Percentiles rank a stretch among this genome's conserved stretches.
Conservation (phyloP, 306 rosid species). For the Crotalaria pallida region DNA sequence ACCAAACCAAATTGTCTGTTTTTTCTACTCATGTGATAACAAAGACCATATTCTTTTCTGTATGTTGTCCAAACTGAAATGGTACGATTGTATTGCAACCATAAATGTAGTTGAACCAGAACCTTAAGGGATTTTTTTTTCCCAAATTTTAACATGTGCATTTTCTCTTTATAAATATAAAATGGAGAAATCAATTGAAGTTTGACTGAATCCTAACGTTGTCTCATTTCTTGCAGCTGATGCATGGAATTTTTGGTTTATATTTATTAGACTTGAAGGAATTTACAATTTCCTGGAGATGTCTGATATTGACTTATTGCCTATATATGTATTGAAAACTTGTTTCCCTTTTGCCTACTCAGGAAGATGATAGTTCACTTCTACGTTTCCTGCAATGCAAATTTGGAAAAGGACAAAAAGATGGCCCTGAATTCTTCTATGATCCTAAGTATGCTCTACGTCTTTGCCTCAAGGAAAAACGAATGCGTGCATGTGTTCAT, state of each 20-base stretch:
- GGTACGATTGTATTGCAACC: not conserved
- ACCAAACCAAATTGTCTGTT: not conserved
- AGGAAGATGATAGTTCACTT: conserved; percentile 95
- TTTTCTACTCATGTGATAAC: not conserved
- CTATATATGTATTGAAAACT: not conserved
- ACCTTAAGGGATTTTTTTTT: not conserved
- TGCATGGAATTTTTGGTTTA: conserved; percentile 1
- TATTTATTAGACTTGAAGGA: conserved; percentile 6
- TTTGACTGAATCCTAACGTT: conserved; percentile 15
- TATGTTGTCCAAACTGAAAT: not conserved
- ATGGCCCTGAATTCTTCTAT: conserved; percentile 90
- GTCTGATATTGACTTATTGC: not conserved
- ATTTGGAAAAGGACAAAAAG: conserved; percentile 88
- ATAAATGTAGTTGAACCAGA: not conserved
- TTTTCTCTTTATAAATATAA: not conserved
- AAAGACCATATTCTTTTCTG: not conserved
- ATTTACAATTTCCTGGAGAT: not conserved
- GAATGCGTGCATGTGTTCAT: conserved; percentile 99
- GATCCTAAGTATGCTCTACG: conserved; percentile 98
- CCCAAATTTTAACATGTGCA: not conserved
- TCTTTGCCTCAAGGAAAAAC: conserved; percentile 94
- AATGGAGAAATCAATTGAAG: not conserved
- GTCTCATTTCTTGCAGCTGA: conserved; percentile 3
- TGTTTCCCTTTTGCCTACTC: conserved; percentile 34
- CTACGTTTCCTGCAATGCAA: conserved; percentile 86